Evolutionary conservation across 768 basidiomycete species (phyloP).

Genomic region (Filobasidium wieringae): DNA sequence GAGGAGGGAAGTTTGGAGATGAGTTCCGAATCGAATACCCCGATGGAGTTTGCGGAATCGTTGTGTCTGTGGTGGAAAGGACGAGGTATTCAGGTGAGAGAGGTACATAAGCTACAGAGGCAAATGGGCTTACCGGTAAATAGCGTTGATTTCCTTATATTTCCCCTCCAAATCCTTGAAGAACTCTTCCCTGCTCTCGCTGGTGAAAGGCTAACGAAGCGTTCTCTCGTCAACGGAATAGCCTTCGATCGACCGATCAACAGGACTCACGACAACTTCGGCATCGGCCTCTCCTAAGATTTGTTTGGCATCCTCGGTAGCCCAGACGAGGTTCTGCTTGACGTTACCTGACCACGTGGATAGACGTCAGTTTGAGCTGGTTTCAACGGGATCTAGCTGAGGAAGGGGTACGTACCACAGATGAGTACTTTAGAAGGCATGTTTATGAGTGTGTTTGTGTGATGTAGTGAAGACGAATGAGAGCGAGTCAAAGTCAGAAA

Average conservation of each 20-base stretch:
- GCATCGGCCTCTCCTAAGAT: constrained; percentile 54
- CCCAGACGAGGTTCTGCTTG: constrained; percentile 56
- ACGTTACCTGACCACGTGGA: constrained; percentile 21
- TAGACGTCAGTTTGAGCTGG: constrained; percentile 40
- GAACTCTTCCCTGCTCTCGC: constrained; percentile 56
- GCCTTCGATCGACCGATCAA: background rate
- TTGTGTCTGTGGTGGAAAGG: constrained; percentile 44
- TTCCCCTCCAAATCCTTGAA: constrained; percentile 56
- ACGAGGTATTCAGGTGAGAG: background rate
- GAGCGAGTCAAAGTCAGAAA: background rate
- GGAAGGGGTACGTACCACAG: constrained; percentile 22
- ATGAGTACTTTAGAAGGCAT: constrained; percentile 14
- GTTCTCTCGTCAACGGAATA: background rate
- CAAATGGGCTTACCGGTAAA: constrained; percentile 53
- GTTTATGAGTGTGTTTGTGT: background rate
- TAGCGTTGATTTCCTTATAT: constrained; percentile 59
- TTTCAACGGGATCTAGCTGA: background rate
- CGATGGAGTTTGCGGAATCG: constrained; percentile 53
- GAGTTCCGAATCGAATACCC: constrained; percentile 68
- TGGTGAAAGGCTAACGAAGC: constrained; percentile 46
- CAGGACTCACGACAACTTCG: constrained; percentile 58
- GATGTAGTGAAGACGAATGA: too few species aligned
- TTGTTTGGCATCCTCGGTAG: constrained; percentile 57
- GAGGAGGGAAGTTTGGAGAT: constrained; percentile 54
- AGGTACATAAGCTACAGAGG: background rate